Evolutionary conservation across 495 filamentous ascomycete species (phyloP), one percentile per base, ranked within the genome.

Genomic region (Podospora didyma): DNA sequence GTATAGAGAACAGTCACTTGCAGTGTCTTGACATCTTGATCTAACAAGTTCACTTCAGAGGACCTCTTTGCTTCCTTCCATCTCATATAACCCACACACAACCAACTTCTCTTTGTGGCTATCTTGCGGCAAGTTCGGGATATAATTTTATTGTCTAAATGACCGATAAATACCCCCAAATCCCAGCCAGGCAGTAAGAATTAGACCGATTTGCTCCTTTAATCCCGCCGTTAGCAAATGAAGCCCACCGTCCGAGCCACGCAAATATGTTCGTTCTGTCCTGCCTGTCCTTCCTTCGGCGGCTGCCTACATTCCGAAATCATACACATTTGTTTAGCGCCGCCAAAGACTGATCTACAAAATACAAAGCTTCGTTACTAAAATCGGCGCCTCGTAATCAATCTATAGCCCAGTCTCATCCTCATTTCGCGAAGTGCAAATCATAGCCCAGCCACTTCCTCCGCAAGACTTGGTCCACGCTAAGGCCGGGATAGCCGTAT

Each of bases 371-470:
- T 47, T 5, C n/a, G 10, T 14, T 26, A 31, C 26, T 21, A 19
- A 31, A 22, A 10, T 7, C 11, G 26, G 16, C 17, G 45, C 22
- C 45, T 19, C 16, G 37, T 9, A 19, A 23, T 21, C n/a, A 34
- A 31, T 26, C 46, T 19, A 23, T 7, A 17, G 2, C 45, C 39
- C n/a, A 11, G 11, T 63, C 75, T 31, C 26, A 31, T 17, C 39
- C 39, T 42, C 88, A 98, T 82, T 98, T 98, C 37, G 94, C 94
- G 75, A 97, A 98, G 77, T 98, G 94, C 70, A 98, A 80, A 73
- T 98, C 94, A 70, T 98, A 98, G 46, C 87, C 87, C 66, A 97
- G 77, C 94, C 92, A 98, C 76, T 96, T 96, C 71, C 94, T 83
- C 49, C 89, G 84, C 52, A 87, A 69, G 42, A 98, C 92, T 64